Evolutionary conservation across 345 rosid genomes (phyloP).

Genomic region (Citropsis articulata): DNA sequence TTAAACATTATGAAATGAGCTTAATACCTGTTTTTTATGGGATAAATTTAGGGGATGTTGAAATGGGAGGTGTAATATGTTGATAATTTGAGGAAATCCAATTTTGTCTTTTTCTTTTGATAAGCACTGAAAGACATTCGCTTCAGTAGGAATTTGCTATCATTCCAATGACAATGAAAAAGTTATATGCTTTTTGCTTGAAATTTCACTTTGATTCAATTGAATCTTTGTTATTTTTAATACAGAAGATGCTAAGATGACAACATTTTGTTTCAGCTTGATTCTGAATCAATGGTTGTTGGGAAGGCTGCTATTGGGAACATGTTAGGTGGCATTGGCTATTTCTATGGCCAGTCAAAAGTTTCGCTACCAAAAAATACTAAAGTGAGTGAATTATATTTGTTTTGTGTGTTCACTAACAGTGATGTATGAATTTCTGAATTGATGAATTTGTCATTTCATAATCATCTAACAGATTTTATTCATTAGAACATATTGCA

Average conservation of each 20-base stretch:
- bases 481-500: neutral
- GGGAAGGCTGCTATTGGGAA: conserved; percentile 86
- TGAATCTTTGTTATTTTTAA: neutral
- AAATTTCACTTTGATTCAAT: neutral
- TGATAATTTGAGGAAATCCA: neutral
- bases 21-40: neutral
- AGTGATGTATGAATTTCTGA: neutral
- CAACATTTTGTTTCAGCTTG: conserved; percentile 50
- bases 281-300: conserved; percentile 46
- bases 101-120: neutral
- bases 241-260: conserved; percentile 6
- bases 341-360: conserved; percentile 89
- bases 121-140: neutral
- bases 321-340: conserved; percentile 95
- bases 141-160: neutral
- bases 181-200: neutral
- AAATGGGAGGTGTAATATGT: neutral
- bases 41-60: neutral
- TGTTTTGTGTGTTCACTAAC: neutral
- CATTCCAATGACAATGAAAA: neutral
- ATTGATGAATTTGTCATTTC: neutral
- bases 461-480: neutral
- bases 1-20: neutral
- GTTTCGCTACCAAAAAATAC: conserved; percentile 50
- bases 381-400: conserved; percentile 45